Evolutionary conservation across 495 filamentous ascomycete species (phyloP).

Genomic region (Astrothelium subdiscretum): DNA sequence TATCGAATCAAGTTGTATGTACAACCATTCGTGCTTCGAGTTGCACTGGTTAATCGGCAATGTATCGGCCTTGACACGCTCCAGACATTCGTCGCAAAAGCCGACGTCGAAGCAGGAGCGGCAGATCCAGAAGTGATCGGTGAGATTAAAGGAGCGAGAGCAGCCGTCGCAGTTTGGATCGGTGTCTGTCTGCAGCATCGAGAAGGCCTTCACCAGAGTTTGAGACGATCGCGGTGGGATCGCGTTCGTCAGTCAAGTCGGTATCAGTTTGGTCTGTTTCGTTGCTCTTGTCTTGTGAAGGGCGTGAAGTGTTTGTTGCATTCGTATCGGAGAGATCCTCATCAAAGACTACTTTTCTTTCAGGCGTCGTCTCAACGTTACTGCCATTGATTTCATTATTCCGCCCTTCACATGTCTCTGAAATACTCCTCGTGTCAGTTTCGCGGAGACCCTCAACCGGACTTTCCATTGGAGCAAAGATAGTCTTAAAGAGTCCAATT

Average conservation of each 20-base stretch:
- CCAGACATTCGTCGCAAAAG: constrained; percentile 3
- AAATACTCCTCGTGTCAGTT: background rate
- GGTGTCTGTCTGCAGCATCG: background rate
- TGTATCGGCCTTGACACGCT: background rate
- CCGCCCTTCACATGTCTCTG: background rate
- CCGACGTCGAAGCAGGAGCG: background rate
- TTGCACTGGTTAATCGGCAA: background rate
- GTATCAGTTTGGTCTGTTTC: background rate
- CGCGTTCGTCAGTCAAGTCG: background rate
- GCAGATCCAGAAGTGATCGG: constrained; percentile 2
- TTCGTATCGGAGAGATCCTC: background rate
- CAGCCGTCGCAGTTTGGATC: constrained; percentile 1
- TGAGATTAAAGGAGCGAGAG: background rate
- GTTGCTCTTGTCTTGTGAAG: background rate
- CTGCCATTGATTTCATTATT: background rate
- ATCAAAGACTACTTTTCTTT: background rate
- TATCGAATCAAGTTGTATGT: background rate
- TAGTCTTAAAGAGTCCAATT: background rate
- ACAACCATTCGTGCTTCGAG: background rate
- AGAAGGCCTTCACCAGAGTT: background rate
- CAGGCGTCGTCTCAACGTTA: background rate
- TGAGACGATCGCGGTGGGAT: background rate
- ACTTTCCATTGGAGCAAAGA: background rate
- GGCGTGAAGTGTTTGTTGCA: background rate
- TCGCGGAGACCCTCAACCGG: background rate